Conservation (phyloP, 805 yeast species). For the Allodekkera sacchari region DNA sequence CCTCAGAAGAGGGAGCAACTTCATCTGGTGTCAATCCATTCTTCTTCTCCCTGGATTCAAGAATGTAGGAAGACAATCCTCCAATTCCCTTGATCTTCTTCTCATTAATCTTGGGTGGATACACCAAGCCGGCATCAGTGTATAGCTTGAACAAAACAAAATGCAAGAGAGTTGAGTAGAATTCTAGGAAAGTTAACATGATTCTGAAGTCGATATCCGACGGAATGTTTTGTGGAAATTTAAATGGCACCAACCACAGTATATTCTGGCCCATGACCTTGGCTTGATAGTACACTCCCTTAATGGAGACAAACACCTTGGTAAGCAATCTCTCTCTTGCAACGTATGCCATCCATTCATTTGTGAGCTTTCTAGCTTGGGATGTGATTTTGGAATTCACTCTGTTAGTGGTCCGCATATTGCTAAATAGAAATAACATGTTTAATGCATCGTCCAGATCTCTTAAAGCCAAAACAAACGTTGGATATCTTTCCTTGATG, state of each 20-base stretch:
- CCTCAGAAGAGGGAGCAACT: constrained; percentile 12
- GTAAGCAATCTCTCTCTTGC: constrained; percentile 74
- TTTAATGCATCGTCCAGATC: constrained; percentile 93
- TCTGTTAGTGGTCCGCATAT: constrained; percentile 87
- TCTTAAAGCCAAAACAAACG: constrained; percentile 84
- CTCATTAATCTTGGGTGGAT: constrained; percentile 81
- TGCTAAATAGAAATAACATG: constrained; percentile 89
- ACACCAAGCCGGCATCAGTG: constrained; percentile 75
- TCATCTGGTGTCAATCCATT: constrained; percentile 30
- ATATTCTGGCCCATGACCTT: constrained; percentile 83
- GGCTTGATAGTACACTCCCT: constrained; percentile 95
- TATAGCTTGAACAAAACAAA: constrained; percentile 81
- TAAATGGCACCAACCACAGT: constrained; percentile 95
- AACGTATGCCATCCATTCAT: constrained; percentile 92
- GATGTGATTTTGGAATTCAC: constrained; percentile 75
- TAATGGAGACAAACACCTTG: constrained; percentile 91
- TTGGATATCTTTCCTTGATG: constrained; percentile 92
- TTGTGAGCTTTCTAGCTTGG: constrained; percentile 79
- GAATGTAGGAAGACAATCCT: constrained; percentile 76
- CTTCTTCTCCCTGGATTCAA: constrained; percentile 42
- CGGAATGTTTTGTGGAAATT: constrained; percentile 93
- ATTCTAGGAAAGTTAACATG: constrained; percentile 94
- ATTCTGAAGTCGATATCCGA: constrained; percentile 90
- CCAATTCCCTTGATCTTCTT: constrained; percentile 77
- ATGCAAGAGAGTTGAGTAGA: constrained; percentile 85